Evolutionary conservation across 2,329 filamentous ascomycete genomes (phyloP), one percentile per base, ranked within the genome.

Genomic region (Trichoderma semiorbis): DNA sequence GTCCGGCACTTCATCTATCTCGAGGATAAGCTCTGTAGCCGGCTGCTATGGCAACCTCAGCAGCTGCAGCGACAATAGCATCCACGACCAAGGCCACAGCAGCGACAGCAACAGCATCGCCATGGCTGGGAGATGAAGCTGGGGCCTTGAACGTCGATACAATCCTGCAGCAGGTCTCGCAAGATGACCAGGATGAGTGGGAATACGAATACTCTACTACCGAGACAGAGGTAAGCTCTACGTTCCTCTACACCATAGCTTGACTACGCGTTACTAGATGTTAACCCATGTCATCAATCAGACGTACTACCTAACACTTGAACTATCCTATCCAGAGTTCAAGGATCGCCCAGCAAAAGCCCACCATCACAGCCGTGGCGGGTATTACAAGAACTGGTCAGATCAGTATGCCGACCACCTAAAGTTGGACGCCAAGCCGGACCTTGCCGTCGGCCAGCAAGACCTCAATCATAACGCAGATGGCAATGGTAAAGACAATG

Each of bases 121-220:
- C 43, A 32, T 72, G 68, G 62, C 36, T 74, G 21, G 75, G 74
- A 24, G 74, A 79, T 16, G 74, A 74, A 55, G 74, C 79, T 4
- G 79, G 76, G 11, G 76, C 77, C 10, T 66, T 81, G 57, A 62
- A 71, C 8, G 62, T 81, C 32, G 77, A 81, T 36, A 76, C 79
- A 60, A 65, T 77, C 16, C 36, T 78, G 32, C 65, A 74, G n/a
- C 75, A 78, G 47, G 70, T 78, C 18, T 71, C 74, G 28, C 73
- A 73, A 11, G 82, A 83, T 32, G 85, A 84, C 7, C 83, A 89
- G 72, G 87, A 91, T 63, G 88, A 90, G 65, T 91, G 88, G 88
- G 89, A 91, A 76, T 91, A 91, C 74, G 89, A 91, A 75, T 91
- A 91, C 76, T 91, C 89, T 0, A 80, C 82, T 3, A 90, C 88